A percentile compares a stretch with the other conserved stretches of the same genome.
phyloP scores from a whole-genome alignment of 352 stramenopile species.

The Phytophthora idaei region DNA sequence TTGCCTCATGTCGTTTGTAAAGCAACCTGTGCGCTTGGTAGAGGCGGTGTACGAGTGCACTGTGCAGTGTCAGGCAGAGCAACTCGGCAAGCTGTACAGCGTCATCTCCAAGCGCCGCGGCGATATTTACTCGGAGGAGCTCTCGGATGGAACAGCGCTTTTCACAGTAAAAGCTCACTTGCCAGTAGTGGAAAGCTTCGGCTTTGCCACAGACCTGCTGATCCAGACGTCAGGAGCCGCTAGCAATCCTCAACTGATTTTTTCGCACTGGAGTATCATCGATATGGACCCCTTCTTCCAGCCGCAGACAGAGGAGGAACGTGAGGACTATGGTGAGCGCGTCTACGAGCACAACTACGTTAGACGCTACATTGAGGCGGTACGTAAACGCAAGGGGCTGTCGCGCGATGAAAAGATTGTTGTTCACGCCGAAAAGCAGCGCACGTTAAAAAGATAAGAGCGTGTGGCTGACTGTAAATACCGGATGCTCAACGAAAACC shows the following conservation, averaged over 20 bases:
- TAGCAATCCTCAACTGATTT: constrained; percentile 95
- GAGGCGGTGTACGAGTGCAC: constrained; percentile 92
- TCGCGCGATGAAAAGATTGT: constrained; percentile 96
- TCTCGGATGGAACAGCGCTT: constrained; percentile 93
- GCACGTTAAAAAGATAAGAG: constrained; percentile 1
- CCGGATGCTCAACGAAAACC: too few species aligned
- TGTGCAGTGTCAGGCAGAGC: constrained; percentile 87
- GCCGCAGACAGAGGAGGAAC: constrained; percentile 94
- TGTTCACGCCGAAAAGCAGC: constrained; percentile 87
- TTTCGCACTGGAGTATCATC: constrained; percentile 94
- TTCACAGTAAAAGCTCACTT: constrained; percentile 94
- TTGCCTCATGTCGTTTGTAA: constrained; percentile 80
- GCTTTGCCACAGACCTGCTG: constrained; percentile 93
- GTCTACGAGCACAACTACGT: constrained; percentile 94
- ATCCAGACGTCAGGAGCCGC: constrained; percentile 95
- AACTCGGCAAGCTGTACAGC: constrained; percentile 94
- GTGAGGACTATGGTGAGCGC: constrained; percentile 95
- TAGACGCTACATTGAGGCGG: constrained; percentile 93
- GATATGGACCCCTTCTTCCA: constrained; percentile 97
- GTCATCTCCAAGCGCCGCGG: constrained; percentile 94
- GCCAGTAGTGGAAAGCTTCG: constrained; percentile 95
- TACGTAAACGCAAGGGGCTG: constrained; percentile 95
- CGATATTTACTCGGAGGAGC: constrained; percentile 88
- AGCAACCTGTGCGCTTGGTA: constrained; percentile 89
- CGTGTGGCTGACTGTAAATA: too few species aligned